Conservation (phyloP, 441 rosid species). For the Macaranga tanarius region DNA sequence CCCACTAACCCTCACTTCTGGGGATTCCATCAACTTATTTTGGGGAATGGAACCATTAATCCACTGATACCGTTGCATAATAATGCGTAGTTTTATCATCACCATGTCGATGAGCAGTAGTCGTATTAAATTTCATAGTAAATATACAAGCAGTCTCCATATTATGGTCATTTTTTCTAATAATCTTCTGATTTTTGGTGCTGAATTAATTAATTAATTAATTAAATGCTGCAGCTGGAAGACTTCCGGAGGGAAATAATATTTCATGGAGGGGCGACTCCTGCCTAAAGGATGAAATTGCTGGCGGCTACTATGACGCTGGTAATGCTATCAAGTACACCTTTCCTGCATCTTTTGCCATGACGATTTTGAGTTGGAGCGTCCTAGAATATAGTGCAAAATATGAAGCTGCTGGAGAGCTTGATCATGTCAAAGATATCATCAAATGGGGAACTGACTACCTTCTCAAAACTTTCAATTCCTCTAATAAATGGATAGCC, state of each 20-base stretch:
- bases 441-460: slow-evolving; percentile 60
- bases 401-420: slow-evolving; percentile 80
- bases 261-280: slow-evolving; percentile 54
- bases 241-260: slow-evolving; percentile 19
- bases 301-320: slow-evolving; percentile 81
- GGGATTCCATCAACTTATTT: too few species aligned
- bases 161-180: neutral
- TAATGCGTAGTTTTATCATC: too few species aligned
- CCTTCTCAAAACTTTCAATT: slow-evolving; percentile 24
- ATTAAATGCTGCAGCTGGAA: slow-evolving; percentile 19
- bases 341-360: slow-evolving; percentile 74
- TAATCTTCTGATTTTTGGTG: too few species aligned
- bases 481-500: slow-evolving; percentile 18
- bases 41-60: too few species aligned
- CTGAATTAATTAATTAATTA: too few species aligned
- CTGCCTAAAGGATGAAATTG: slow-evolving; percentile 71
- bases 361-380: slow-evolving; percentile 96
- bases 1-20: too few species aligned
- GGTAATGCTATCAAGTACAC: slow-evolving; percentile 90
- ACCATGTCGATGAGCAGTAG: too few species aligned
- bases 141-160: too few species aligned
- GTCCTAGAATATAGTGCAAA: slow-evolving; percentile 87
- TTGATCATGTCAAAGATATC: slow-evolving; percentile 57
- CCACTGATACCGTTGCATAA: too few species aligned
- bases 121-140: too few species aligned